Evolutionary conservation across 1,284 basidiomycete species (phyloP).

Genomic region (Tilletia indica): DNA sequence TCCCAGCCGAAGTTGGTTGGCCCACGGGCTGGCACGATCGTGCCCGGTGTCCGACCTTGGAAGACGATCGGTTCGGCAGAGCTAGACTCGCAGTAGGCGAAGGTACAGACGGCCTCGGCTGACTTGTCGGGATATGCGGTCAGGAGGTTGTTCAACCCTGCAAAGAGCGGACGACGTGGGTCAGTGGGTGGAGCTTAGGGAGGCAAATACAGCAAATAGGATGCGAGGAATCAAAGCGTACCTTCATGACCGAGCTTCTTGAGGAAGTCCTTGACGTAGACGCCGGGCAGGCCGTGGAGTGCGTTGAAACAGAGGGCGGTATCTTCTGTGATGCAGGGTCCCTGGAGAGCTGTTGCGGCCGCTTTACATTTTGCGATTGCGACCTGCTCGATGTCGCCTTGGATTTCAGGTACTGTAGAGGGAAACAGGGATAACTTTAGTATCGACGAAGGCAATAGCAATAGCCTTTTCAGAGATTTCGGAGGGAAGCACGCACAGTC

Average conservation of each 20-base stretch:
- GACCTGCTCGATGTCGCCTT: constrained; percentile 87
- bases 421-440: too few relatives aligned
- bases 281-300: constrained; percentile 84
- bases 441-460: too few relatives aligned
- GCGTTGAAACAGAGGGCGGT: constrained; percentile 90
- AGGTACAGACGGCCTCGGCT: constrained; percentile 90
- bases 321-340: constrained; percentile 92
- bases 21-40: constrained; percentile 81
- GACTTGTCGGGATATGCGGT: constrained; percentile 76
- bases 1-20: constrained; percentile 82
- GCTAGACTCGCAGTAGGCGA: constrained; percentile 71
- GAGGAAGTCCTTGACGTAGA: constrained; percentile 81
- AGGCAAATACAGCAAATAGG: too few relatives aligned
- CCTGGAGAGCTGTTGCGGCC: constrained; percentile 77
- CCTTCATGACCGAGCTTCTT: constrained; percentile 34
- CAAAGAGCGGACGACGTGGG: neutral
- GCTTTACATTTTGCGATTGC: constrained; percentile 80
- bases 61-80: constrained; percentile 63
- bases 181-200: neutral
- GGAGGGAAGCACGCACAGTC: neutral
- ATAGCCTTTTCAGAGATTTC: too few relatives aligned
- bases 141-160: constrained; percentile 81
- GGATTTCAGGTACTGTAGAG: constrained; percentile 78
- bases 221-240: neutral
- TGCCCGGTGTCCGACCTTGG: constrained; percentile 83